Conservation (phyloP, 2,329 filamentous ascomycete species). For the Aureobasidium sp. region DNA sequence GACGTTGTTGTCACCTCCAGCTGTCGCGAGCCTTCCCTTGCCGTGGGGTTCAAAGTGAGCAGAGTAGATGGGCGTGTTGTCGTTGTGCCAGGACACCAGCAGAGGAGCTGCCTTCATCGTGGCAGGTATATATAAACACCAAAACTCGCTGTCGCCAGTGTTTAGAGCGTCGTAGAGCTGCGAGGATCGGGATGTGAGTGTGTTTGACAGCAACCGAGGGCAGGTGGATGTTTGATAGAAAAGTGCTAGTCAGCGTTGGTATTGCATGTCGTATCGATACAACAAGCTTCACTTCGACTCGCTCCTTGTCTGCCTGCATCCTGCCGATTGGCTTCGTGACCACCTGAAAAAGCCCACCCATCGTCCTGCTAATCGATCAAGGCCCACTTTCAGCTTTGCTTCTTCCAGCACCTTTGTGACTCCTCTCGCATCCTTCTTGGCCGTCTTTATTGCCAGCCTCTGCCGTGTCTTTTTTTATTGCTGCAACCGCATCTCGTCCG, state of each 20-base stretch:
- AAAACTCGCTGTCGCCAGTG: too few species aligned
- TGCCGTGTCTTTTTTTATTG: constrained; percentile 4
- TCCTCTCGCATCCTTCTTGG: background rate
- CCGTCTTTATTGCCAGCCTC: background rate
- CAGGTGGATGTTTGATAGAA: background rate
- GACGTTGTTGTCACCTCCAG: constrained; percentile 93
- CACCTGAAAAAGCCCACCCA: background rate
- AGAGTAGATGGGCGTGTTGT: constrained; percentile 94
- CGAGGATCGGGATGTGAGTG: too few species aligned
- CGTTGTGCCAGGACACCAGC: constrained; percentile 98
- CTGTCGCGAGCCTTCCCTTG: constrained; percentile 86
- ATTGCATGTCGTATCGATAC: constrained; percentile 1
- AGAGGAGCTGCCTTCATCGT: constrained; percentile 91
- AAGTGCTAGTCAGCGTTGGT: background rate
- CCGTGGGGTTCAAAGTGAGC: constrained; percentile 91
- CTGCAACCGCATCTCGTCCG: background rate
- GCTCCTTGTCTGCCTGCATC: constrained; percentile 10
- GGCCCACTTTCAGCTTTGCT: background rate
- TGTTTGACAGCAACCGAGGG: too few species aligned
- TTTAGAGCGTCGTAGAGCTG: too few species aligned
- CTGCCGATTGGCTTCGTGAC: constrained; percentile 8
- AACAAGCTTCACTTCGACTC: constrained; percentile 8
- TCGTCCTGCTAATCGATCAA: background rate
- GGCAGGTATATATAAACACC: too few species aligned
- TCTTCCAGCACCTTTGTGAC: background rate